Base-by-base conservation (phyloP, 2,329 filamentous ascomycete genomes). In the Aspergillus sp. region DNA sequence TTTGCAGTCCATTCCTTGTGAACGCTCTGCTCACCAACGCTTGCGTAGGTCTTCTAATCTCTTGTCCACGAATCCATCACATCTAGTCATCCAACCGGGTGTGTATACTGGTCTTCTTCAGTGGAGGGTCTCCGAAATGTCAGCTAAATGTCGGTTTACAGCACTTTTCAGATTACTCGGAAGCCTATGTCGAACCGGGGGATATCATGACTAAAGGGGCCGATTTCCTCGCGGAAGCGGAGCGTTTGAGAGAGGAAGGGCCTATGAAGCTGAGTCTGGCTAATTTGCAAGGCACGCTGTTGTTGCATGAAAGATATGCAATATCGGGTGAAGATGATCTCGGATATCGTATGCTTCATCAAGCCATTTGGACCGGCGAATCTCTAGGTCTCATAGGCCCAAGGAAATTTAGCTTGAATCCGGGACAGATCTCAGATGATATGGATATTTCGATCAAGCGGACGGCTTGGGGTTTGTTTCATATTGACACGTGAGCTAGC, bases 1-100 rank as follows among this genome's bases (percentile, higher is more conserved):
- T 96, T 76, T 97, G 93, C 76, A 94, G 91, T 0, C 87, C 91
- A 1, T 79, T 97, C 61, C 80, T 97, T n/a, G 92, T 97, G 61
- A 96, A 97, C 77, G 90, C 92, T 4, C 92, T 97, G 83, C 82
- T 97, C 51, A 89, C 92, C 25, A 75, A 74, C 68, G 76, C 76
- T 58, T 78, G 76, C 66, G 76, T 78, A 64, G 55, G 75, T 70
- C 10, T 21, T 15, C 10, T 15, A 13, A n/a, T 43, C 30, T 43
- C 25, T 21, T 55, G n/a, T 48, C 12, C n/a, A 6, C 30, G 41
- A 45, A n/a, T 15, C 4, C 15, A 2, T 13, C 54, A 13, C 32
- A 55, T 52, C 6, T n/a, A 25, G 61, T 49, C 4, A 1, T 55
- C 28, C 10, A 30, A 50, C 47, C 47, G 47, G 47, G 47, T 50